Percentiles rank a stretch among this genome's conserved stretches.
Evolutionary conservation across 2,329 filamentous ascomycete species (phyloP).

Genomic region (Stenocarpella maydis): DNA sequence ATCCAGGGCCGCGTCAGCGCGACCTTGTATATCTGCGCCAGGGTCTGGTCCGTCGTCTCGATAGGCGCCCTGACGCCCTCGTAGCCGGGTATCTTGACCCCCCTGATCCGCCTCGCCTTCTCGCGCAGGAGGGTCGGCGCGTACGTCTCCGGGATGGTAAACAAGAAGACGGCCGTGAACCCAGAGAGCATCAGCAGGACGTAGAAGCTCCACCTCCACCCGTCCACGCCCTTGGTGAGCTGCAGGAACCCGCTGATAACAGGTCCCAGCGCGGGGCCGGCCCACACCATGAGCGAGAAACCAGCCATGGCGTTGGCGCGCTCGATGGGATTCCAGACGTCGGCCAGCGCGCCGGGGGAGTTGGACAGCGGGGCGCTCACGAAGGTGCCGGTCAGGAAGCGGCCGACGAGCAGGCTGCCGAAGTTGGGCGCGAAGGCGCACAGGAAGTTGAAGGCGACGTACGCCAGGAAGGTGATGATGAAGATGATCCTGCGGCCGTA

Average conservation of each 20-base stretch:
- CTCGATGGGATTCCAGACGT: constrained; percentile 61
- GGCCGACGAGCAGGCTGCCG: constrained; percentile 58
- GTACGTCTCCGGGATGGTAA: constrained; percentile 67
- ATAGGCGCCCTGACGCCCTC: constrained; percentile 59
- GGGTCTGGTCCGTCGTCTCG: constrained; percentile 54
- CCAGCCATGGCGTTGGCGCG: constrained; percentile 62
- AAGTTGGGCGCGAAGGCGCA: constrained; percentile 65
- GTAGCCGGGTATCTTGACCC: constrained; percentile 57
- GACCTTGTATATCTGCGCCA: constrained; percentile 57
- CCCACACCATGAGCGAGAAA: constrained; percentile 62
- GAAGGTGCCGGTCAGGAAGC: constrained; percentile 64
- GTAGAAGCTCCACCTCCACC: constrained; percentile 63
- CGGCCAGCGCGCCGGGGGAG: constrained; percentile 60
- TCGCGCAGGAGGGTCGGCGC: constrained; percentile 58
- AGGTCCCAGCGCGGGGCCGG: constrained; percentile 61
- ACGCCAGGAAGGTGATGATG: constrained; percentile 56
- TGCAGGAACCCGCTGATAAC: constrained; percentile 66
- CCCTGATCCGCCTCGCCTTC: constrained; percentile 61
- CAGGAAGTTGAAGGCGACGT: constrained; percentile 60
- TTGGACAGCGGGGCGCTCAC: constrained; percentile 59
- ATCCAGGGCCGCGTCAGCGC: constrained; percentile 59
- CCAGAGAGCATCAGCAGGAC: constrained; percentile 54
- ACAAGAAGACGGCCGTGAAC: constrained; percentile 53
- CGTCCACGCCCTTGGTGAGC: constrained; percentile 52
- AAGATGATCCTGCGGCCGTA: constrained; percentile 64